These are phyloP conservation scores for Saccharomyces mikatae DNA, from an alignment of 805 yeast genomes.

Conservation along the genomic window DNA sequence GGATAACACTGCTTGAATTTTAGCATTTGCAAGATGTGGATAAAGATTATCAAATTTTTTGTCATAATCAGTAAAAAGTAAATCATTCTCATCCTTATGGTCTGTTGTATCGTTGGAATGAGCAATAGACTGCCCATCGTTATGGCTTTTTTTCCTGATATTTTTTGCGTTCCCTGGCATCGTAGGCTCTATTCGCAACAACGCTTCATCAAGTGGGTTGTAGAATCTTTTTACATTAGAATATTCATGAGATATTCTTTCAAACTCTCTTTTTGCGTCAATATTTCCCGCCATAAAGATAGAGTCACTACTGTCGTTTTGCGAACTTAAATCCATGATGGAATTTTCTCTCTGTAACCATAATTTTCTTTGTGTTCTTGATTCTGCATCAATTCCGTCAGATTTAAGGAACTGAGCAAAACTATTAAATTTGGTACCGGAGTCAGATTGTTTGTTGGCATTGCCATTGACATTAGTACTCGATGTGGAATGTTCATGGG, in stretches of 20 bases:
- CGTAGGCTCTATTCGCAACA: constrained; percentile 39
- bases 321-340: constrained; percentile 43
- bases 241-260: constrained; percentile 67
- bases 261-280: constrained; percentile 67
- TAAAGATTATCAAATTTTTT: constrained; percentile 13
- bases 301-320: constrained; percentile 23
- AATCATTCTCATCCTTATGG: constrained; percentile 2
- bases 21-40: constrained; percentile 15
- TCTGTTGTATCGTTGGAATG: constrained; percentile 1
- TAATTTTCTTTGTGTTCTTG: constrained; percentile 74
- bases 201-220: constrained; percentile 62
- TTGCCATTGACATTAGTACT: constrained; percentile 3
- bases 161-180: neutral
- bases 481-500: neutral
- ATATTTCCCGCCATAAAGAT: constrained; percentile 40
- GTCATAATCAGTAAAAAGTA: constrained; percentile 1
- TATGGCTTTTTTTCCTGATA: neutral
- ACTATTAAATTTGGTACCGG: constrained; percentile 23
- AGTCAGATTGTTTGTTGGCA: constrained; percentile 4
- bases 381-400: constrained; percentile 38
- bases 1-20: constrained; percentile 20
- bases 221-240: constrained; percentile 57
- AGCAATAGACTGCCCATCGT: neutral
- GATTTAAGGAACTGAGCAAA: constrained; percentile 37
- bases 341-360: constrained; percentile 80